Evolutionary conservation across 108 stramenopile species (phyloP), one percentile per base, ranked within the genome.

Genomic region (Fragilaria radians): DNA sequence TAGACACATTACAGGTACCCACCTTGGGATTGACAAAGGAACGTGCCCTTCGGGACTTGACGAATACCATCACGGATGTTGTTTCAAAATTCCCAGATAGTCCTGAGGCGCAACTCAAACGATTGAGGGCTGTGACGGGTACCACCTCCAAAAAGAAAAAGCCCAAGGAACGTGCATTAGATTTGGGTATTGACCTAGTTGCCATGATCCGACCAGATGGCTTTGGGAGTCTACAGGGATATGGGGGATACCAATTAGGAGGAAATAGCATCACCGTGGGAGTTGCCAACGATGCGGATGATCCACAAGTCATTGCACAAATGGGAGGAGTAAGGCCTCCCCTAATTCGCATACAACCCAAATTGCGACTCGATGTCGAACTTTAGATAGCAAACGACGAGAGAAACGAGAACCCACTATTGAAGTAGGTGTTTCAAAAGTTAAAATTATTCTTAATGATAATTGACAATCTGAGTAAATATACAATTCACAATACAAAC

Each of bases 141-240:
- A 68, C 67, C 17, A 76, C 68, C 19, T 67, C 52, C 54, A 85
- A 88, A 67, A 66, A 86, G 50, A 86, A 88, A 65, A 77, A 89
- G 52, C 84, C 82, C 9, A 62, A 60, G 3, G 66, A 86, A 54
- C 74, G 85, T 19, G 73, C 79, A 1, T 58, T 93, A 33, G 74
- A 78, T 59, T 48, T 89, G 28, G 82, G 83, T 23, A 46, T 93
- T 25, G 83, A 88, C 61, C 42, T 93, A 1, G 88, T 93, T 14
- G 82, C 85, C 24, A 81, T 93, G 76, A 70, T 93, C 22, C 77
- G 92, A 32, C 92, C 92, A 19, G 92, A 93, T 72, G 92, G 92
- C 28, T 93, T 80, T 63, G 92, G 92, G 22, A 86, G 72, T 60
- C 62, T 93, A n/a, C 92, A 93, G 66, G 92, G 88, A 7, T 93